phyloP scores from a whole-genome alignment of 176 grass and related monocot species.

The Musa beccarii region DNA sequence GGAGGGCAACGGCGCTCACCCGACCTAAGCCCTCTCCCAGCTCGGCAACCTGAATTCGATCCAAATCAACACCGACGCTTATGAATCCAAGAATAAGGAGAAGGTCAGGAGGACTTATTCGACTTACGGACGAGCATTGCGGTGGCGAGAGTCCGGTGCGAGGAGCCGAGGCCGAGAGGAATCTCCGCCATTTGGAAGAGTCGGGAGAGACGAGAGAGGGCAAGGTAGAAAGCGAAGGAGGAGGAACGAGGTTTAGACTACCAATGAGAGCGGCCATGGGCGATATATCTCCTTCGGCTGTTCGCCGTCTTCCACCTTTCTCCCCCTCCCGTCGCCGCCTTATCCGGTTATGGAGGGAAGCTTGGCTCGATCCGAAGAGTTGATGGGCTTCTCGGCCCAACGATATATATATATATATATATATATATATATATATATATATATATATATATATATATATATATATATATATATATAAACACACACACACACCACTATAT shows the following conservation, averaged over 20 bases:
- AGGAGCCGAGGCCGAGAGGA: not conserved
- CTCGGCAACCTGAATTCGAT: not conserved
- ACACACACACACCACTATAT: too few species aligned
- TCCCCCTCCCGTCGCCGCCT: not conserved
- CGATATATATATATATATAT: too few species aligned
- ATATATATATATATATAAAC: too few species aligned
- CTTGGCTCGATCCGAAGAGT: not conserved
- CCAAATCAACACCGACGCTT: not conserved
- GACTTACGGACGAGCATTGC: not conserved
- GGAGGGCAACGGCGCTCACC: conserved; percentile 38
- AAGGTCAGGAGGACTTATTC: not conserved
- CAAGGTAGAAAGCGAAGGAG: not conserved
- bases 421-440: too few species aligned
- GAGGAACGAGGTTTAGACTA: not conserved
- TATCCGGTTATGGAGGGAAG: not conserved
- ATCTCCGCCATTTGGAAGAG: not conserved
- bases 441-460: too few species aligned
- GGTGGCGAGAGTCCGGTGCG: not conserved
- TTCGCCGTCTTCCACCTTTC: not conserved
- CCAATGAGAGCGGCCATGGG: not conserved
- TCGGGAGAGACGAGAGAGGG: not conserved
- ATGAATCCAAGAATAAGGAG: not conserved
- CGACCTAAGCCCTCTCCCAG: conserved; percentile 21
- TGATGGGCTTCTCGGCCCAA: not conserved
- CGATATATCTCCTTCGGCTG: not conserved